phyloP scores from a whole-genome alignment of 371 early-diverging fungal species.

The Actinomortierella wolfii region DNA sequence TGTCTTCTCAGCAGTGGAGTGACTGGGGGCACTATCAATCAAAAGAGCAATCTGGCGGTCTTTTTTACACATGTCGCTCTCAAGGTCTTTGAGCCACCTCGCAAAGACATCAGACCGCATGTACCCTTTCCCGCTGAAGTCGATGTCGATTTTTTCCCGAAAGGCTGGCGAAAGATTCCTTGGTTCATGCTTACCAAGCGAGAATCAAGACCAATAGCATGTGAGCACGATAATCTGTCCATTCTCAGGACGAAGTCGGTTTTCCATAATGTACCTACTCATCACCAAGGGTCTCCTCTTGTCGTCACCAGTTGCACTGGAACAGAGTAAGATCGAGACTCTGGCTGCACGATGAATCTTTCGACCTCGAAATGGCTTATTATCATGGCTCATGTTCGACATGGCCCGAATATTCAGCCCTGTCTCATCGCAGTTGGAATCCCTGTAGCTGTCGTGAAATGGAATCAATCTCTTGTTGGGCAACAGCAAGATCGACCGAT shows the following conservation, averaged over 20 bases:
- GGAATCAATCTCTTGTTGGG: background rate
- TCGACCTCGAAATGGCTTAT: background rate
- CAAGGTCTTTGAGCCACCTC: too few species aligned
- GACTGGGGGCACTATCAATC: background rate
- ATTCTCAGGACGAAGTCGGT: too few species aligned
- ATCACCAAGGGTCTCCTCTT: background rate
- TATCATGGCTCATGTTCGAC: slow-evolving; percentile 1
- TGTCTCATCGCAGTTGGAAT: slow-evolving; percentile 7
- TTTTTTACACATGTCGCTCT: too few species aligned
- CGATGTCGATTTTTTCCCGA: too few species aligned
- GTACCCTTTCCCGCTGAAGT: too few species aligned
- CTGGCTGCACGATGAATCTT: background rate
- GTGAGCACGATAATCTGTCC: too few species aligned
- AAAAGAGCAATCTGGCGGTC: too few species aligned
- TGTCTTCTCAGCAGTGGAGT: background rate
- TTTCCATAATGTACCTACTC: too few species aligned
- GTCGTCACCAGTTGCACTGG: background rate
- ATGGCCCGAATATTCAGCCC: slow-evolving; percentile 2
- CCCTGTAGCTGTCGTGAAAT: slow-evolving; percentile 13
- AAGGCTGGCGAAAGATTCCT: too few species aligned
- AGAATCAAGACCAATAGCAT: too few species aligned
- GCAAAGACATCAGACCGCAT: too few species aligned
- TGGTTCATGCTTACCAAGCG: too few species aligned
- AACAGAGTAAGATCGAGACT: background rate
- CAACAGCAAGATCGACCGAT: background rate